Evolutionary conservation across 2,329 filamentous ascomycete species (phyloP), one percentile per base, ranked within the genome.

Genomic region (Epichloe uncinata): DNA sequence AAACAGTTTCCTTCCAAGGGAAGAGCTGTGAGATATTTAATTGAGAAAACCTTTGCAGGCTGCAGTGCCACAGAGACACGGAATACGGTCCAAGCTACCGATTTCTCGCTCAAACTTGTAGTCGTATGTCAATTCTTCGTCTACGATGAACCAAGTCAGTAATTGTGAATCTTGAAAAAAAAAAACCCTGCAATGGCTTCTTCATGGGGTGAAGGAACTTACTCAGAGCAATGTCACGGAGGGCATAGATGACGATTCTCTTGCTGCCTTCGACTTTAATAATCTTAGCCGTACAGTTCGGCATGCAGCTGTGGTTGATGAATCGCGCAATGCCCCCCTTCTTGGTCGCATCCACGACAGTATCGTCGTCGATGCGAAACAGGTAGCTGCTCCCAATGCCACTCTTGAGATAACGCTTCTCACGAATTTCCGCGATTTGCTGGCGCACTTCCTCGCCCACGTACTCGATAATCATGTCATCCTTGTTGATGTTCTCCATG

Each of bases 381-480:
- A 98, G 78, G 66, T 98, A 98, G 64, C 87, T 95, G 67, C 89
- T 95, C 52, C 93, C 93, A 56, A 98, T 95, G 47, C 93, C 93
- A 63, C 93, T 95, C 73, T 93, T 91, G 55, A 95, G 79, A 66
- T 98, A 98, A 52, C 84, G 81, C 56, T 84, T 81, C 71, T 98
- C 93, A 50, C 93, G 84, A 63, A 97, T 82, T 67, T 98, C 93
- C n/a, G 93, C 90, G 53, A 98, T 93, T 62, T 94, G 88, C 68
- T 98, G 93, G 51, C 93, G 82, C 37, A 98, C 89, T 66, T 95
- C 93, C 70, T 98, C 93, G 53, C 93, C 93, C 11, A 98, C 93
- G 64, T 98, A 98, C 70, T 98, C 93, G 62, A 98, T 98, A 64
- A 98, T 98, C 89, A 98, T 96, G 68, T 98, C 93, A 66, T 95